Evolutionary conservation across 495 filamentous ascomycete species (phyloP), one percentile per base, ranked within the genome.

Genomic region (Annulohypoxylon nitens): DNA sequence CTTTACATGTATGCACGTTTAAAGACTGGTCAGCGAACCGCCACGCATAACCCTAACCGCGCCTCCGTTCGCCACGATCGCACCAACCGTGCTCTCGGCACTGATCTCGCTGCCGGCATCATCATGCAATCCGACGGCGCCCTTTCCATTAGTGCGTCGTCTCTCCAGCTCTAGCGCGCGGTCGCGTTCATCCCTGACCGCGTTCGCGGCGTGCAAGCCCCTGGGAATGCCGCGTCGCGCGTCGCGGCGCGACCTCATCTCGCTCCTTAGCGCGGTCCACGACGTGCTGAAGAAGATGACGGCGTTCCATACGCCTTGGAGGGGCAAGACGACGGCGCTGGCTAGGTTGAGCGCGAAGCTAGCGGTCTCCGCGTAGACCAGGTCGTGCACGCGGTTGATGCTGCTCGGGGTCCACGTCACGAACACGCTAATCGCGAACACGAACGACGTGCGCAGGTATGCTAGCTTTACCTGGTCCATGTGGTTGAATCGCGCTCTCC

Each of bases 291-390:
- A 83, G 78, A 94, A 97, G 51, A 97, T 93, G 20, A 94, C 79
- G 23, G 90, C 88, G 74, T 96, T 97, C 91, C 93, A 95, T 61
- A 95, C 90, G 10, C 93, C 93, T 76, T 97, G 93, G 0, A 94
- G 79, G 0, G 93, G 93, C n/a, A 97, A 82, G 0, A 97, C 92
- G 36, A 94, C 82, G 1, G 90, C 88, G 11, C 90, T 89, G 2
- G 87, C 85, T 39, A 93, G 86, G 74, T 93, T 92, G 18, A 97
- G 85, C 4, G 80, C 83, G 75, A 91, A 97, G 68, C 83, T 87
- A 36, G 87, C 82, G 2, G 82, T 65, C 10, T 84, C 73, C 0
- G 91, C 90, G 71, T 89, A 79, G 3, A 85, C 80, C 8, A 95
- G 80, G n/a, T 86, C 85, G 76, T 94, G 92, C 18, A 94, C 87